A percentile compares a stretch with the other conserved stretches of the same genome.
These are phyloP conservation scores for Hypoxylon rubiginosum DNA, from an alignment of 2,329 filamentous ascomycete genomes.

Conservation along the genomic window DNA sequence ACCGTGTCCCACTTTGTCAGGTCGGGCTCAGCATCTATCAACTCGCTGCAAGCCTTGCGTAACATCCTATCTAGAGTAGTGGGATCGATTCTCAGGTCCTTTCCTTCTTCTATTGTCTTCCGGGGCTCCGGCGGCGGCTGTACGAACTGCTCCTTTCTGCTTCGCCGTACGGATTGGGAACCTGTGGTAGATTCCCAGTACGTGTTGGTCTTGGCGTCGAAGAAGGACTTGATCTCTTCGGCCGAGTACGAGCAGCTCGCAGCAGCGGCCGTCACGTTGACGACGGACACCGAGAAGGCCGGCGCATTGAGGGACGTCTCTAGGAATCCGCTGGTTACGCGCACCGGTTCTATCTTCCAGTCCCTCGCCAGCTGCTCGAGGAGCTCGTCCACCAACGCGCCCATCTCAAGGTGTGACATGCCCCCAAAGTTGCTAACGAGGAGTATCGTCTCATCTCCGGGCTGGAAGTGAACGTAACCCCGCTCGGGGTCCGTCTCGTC, in stretches of 20 bases:
- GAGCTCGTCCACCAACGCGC: slow-evolving; percentile 66
- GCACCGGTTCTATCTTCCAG: slow-evolving; percentile 65
- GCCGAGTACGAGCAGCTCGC: slow-evolving; percentile 60
- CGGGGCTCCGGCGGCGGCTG: slow-evolving; percentile 52
- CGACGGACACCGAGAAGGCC: slow-evolving; percentile 76
- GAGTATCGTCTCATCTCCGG: slow-evolving; percentile 64
- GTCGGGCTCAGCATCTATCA: slow-evolving; percentile 71
- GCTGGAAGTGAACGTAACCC: slow-evolving; percentile 63
- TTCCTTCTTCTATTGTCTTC: slow-evolving; percentile 55
- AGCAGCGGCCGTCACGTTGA: slow-evolving; percentile 68
- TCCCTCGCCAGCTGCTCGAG: slow-evolving; percentile 62
- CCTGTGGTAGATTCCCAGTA: slow-evolving; percentile 67
- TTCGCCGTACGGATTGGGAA: slow-evolving; percentile 55
- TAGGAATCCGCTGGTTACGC: slow-evolving; percentile 72
- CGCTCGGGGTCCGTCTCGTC: slow-evolving; percentile 67
- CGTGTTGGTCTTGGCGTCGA: slow-evolving; percentile 74
- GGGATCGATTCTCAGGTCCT: slow-evolving; percentile 66
- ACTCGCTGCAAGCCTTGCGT: slow-evolving; percentile 64
- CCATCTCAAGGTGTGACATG: slow-evolving; percentile 69
- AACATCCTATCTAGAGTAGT: slow-evolving; percentile 67
- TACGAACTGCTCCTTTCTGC: slow-evolving; percentile 61
- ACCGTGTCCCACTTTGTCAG: slow-evolving; percentile 73
- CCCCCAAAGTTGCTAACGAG: slow-evolving; percentile 72
- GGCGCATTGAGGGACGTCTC: slow-evolving; percentile 81
- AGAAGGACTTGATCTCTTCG: slow-evolving; percentile 70